Conservation (phyloP, 2,329 filamentous ascomycete species). For the Colletotrichum spaethianum region DNA sequence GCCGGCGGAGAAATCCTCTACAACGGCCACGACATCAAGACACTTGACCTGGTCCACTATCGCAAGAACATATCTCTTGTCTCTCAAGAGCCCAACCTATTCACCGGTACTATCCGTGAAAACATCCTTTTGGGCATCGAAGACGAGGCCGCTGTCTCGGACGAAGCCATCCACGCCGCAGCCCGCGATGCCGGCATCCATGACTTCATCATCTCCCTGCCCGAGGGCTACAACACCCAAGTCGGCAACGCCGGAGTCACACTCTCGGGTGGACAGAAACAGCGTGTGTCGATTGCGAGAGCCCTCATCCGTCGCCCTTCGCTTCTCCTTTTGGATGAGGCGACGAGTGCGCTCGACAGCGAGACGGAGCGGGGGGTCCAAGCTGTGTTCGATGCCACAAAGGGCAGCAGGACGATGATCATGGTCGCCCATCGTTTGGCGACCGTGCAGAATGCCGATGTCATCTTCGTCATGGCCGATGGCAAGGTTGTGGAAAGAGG, state of each 20-base stretch:
- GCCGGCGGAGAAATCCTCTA: conserved; percentile 47
- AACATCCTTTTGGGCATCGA: conserved; percentile 45
- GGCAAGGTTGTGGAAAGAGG: conserved; percentile 56
- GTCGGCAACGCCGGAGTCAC: conserved; percentile 35
- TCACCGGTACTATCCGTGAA: conserved; percentile 55
- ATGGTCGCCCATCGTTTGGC: conserved; percentile 59
- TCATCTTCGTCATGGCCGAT: conserved; percentile 60
- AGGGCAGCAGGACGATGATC: conserved; percentile 45
- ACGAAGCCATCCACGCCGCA: conserved; percentile 27
- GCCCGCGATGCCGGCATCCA: conserved; percentile 72
- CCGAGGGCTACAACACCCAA: conserved; percentile 69
- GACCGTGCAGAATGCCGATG: conserved; percentile 59
- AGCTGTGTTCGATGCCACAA: conserved; percentile 36
- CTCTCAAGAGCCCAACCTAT: conserved; percentile 58
- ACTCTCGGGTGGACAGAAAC: conserved; percentile 69
- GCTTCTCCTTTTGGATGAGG: conserved; percentile 34
- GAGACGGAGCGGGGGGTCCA: conserved; percentile 38
- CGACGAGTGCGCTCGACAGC: conserved; percentile 37
- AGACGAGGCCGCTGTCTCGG: conserved; percentile 32
- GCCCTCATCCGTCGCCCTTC: conserved; percentile 35
- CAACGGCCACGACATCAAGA: conserved; percentile 50
- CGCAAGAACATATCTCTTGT: conserved; percentile 56
- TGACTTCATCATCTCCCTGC: conserved; percentile 78
- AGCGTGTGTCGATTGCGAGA: conserved; percentile 64
- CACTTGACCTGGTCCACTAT: conserved; percentile 46